Percentiles rank a stretch among this genome's conserved stretches.
phyloP scores from a whole-genome alignment of 768 basidiomycete genomes.

The Xerocomellus amylosporus region DNA sequence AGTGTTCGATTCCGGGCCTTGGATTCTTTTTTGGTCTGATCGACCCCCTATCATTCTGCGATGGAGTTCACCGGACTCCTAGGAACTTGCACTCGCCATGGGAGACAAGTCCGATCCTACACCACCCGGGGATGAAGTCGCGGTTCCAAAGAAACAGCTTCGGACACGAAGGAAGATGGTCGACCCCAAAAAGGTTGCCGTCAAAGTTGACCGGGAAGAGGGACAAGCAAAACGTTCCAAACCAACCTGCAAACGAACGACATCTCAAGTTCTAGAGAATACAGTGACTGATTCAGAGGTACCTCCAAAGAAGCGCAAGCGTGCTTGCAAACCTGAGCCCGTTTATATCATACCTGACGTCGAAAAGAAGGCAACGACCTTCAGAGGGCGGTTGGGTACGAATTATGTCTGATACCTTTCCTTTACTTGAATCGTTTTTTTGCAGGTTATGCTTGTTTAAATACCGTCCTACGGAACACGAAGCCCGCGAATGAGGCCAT shows the following conservation, averaged over 20 bases:
- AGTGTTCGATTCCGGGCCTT: conserved; percentile 5
- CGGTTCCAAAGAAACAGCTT: background rate
- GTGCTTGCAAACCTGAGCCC: conserved; percentile 41
- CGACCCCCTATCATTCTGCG: conserved; percentile 12
- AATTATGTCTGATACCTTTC: background rate
- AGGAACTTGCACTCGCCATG: background rate
- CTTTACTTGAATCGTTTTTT: conserved; percentile 3
- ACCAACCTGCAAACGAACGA: conserved; percentile 6
- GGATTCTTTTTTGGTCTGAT: background rate
- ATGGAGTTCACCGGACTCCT: background rate
- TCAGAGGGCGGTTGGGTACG: conserved; percentile 61
- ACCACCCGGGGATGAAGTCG: conserved; percentile 11
- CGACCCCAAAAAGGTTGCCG: background rate
- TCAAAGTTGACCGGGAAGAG: background rate
- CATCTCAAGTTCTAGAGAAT: conserved; percentile 14
- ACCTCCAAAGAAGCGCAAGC: conserved; percentile 29
- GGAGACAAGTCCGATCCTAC: conserved; percentile 17
- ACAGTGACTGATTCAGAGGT: background rate
- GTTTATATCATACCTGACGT: conserved; percentile 73
- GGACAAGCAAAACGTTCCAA: background rate
- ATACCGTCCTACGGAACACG: conserved; percentile 71
- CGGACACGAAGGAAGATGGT: background rate
- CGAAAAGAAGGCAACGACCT: conserved; percentile 61
- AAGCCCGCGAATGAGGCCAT: conserved; percentile 63
- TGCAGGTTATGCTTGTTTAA: conserved; percentile 76